A percentile compares a stretch with the other conserved stretches of the same genome.
Evolutionary conservation across 129 eudicot species (phyloP).

Genomic region (Chrysanthemum lavandulifolium): DNA sequence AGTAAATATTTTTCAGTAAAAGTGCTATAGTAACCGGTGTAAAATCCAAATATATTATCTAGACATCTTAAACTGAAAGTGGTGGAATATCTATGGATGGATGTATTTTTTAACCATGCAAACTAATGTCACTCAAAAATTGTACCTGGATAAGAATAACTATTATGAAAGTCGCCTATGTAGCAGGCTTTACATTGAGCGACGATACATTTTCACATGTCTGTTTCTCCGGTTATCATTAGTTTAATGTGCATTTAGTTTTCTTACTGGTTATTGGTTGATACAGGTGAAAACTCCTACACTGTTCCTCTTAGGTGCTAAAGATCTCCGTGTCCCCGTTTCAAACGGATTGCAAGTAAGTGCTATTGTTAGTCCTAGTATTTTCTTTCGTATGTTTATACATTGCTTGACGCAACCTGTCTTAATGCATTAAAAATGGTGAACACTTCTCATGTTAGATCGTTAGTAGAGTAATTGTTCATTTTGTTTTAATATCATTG

Average conservation of each 20-base stretch:
- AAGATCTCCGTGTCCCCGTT: conserved; percentile 93
- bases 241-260: not conserved
- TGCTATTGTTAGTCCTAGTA: not conserved
- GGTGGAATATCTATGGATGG: too few relatives aligned
- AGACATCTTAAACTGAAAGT: not conserved
- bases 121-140: not conserved
- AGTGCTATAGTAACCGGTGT: too few relatives aligned
- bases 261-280: not conserved
- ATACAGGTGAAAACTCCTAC: conserved; percentile 95
- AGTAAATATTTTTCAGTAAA: too few relatives aligned
- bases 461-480: not conserved
- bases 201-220: too few relatives aligned
- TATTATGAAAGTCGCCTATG: too few relatives aligned
- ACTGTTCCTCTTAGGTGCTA: conserved; percentile 80
- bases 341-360: conserved; percentile 87
- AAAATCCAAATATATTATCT: too few relatives aligned
- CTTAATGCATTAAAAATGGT: not conserved
- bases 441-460: too few relatives aligned
- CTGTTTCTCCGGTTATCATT: not conserved
- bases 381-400: not conserved
- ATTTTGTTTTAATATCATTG: not conserved
- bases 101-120: not conserved
- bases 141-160: not conserved
- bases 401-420: not conserved
- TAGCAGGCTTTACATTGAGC: too few relatives aligned